Base-by-base conservation (phyloP, 169 alveolate genomes). In the Plasmodium gaboni region DNA sequence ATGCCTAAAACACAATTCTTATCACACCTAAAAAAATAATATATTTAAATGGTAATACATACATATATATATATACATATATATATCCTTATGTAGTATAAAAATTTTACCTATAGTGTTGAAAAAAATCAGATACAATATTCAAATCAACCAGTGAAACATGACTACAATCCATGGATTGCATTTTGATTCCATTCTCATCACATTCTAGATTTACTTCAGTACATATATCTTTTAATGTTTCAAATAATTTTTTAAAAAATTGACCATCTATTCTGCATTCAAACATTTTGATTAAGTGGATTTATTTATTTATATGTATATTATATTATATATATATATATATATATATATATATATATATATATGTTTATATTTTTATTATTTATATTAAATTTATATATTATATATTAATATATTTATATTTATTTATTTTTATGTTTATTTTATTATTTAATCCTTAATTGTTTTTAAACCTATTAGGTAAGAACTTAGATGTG, bases 91-190 rank as follows among this genome's bases (percentile, higher is more conserved):
- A 32, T 3, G 44, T 32, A 32, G 9, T 32, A 32, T 32, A 32
- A 32, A 32, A 32, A 32, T 32, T 0, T 32, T 32, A 83, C 91
- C 91, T 91, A 88, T 95, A 96, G 59, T 94, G 97, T 87, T 95
- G 98, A 87, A 96, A 96, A 46, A 96, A 96, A 59, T 95, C 97
- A 53, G 97, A 97, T 68, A 93, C 88, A 57, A 96, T 93, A 70
- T 93, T 87, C 53, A 96, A 91, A 60, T 96, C 96, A 38, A 96
- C 97, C 60, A 96, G 76, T 28, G 98, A 95, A 38, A 96, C 96
- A 91, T 96, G 98, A 12, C 97, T 95, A 73, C 96, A 95, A 53
- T 96, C 98, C 98, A 96, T 96, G 6, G 98, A 97, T 89, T 96
- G 98, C 93, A 96, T 94, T 38, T 96, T 93, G 42, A 96, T 76